A percentile compares a stretch with the other conserved stretches of the same genome.
These are phyloP conservation scores for Senna siamea DNA, from an alignment of 306 rosid species.

Conservation along the genomic window DNA sequence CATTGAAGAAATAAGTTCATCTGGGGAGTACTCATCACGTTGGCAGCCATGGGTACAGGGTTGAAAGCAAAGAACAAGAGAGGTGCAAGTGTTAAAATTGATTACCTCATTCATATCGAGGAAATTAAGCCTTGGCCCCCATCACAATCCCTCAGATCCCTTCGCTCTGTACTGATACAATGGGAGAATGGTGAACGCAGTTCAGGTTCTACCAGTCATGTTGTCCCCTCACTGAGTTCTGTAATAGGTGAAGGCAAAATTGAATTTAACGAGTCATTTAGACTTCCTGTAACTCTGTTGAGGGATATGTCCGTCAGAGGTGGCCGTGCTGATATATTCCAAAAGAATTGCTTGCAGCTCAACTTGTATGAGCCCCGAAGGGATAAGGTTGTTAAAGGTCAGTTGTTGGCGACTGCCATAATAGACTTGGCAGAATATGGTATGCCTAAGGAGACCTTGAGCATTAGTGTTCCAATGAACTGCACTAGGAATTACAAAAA, in stretches of 20 bases:
- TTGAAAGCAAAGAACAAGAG: constrained; percentile 70
- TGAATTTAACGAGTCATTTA: constrained; percentile 79
- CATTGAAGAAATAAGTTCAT: constrained; percentile 42
- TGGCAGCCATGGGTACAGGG: constrained; percentile 63
- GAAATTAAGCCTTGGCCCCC: constrained; percentile 99
- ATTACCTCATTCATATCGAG: constrained; percentile 70
- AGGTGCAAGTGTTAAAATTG: constrained; percentile 56
- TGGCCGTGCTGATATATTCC: constrained; percentile 64
- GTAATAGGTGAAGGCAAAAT: constrained; percentile 77
- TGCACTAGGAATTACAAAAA: constrained; percentile 86
- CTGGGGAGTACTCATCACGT: constrained; percentile 23
- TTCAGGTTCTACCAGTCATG: constrained; percentile 79
- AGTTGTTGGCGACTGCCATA: constrained; percentile 77
- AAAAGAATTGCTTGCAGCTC: constrained; percentile 82
- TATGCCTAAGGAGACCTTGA: constrained; percentile 58
- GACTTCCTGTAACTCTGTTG: constrained; percentile 66
- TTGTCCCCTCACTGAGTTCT: constrained; percentile 70
- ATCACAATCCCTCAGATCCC: constrained; percentile 72
- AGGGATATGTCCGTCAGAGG: constrained; percentile 75
- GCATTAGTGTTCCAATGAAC: constrained; percentile 63
- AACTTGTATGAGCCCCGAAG: constrained; percentile 84
- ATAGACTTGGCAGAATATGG: constrained; percentile 90
- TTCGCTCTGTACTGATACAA: constrained; percentile 79
- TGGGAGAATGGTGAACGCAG: constrained; percentile 91
- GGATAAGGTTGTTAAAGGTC: constrained; percentile 82